A percentile compares a stretch with the other conserved stretches of the same genome.
These are phyloP conservation scores for Thielaviopsis populi DNA, from an alignment of 2,329 filamentous ascomycete species.

Conservation along the genomic window DNA sequence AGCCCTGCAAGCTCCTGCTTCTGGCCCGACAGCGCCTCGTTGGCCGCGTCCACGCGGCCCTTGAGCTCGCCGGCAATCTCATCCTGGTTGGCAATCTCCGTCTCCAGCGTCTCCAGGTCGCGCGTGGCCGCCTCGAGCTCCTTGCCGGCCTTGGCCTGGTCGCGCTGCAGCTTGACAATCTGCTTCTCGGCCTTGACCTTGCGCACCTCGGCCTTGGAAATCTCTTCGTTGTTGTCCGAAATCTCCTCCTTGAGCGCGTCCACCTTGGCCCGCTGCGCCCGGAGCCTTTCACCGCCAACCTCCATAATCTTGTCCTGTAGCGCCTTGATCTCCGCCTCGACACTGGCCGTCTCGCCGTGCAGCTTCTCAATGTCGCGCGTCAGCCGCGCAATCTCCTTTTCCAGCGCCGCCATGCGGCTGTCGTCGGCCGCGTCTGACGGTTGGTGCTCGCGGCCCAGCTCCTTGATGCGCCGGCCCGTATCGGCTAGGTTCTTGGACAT, in stretches of 20 bases:
- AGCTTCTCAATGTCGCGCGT: conserved; percentile 68
- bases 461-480: conserved; percentile 68
- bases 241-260: conserved; percentile 81
- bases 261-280: conserved; percentile 79
- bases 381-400: conserved; percentile 62
- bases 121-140: conserved; percentile 58
- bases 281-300: conserved; percentile 82
- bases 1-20: conserved; percentile 65
- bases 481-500: conserved; percentile 72
- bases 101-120: conserved; percentile 65
- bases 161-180: conserved; percentile 71
- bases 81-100: conserved; percentile 63
- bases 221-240: conserved; percentile 60
- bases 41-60: conserved; percentile 63
- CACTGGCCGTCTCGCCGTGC: conserved; percentile 68
- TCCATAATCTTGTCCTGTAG: conserved; percentile 98
- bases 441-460: conserved; percentile 67
- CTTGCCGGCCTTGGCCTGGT: conserved; percentile 59
- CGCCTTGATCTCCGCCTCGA: conserved; percentile 83
- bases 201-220: conserved; percentile 72
- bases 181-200: conserved; percentile 92
- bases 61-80: conserved; percentile 59
- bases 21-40: conserved; percentile 61
- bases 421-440: conserved; percentile 62
- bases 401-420: conserved; percentile 51